These are phyloP conservation scores for Apium graveolens DNA, from an alignment of 129 eudicot genomes.

Conservation along the genomic window DNA sequence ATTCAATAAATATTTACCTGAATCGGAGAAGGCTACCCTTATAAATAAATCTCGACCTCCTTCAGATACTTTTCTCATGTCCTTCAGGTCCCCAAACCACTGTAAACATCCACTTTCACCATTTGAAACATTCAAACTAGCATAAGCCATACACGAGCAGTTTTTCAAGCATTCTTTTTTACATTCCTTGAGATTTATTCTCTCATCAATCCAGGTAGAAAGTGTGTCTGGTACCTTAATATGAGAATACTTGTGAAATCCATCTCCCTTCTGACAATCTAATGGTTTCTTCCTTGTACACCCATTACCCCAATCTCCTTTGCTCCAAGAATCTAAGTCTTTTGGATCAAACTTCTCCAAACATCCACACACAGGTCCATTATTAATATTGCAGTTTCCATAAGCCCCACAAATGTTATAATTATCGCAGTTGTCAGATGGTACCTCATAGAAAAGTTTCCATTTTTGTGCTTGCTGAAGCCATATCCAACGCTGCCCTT, in stretches of 20 bases:
- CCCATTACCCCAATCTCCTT: conserved; percentile 10
- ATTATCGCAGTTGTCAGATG: conserved; percentile 18
- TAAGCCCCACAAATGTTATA: conserved; percentile 30
- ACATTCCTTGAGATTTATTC: conserved; percentile 24
- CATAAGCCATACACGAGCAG: conserved; percentile 17
- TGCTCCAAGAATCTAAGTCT: conserved; percentile 16
- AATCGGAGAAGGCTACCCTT: conserved; percentile 16
- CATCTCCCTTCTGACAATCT: conserved; percentile 18
- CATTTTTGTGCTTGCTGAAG: neutral
- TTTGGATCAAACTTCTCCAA: conserved; percentile 36
- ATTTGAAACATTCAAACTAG: neutral
- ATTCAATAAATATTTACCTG: conserved; percentile 14
- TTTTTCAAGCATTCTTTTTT: conserved; percentile 24
- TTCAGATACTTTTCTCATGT: neutral
- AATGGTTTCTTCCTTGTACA: conserved; percentile 14
- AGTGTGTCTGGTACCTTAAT: conserved; percentile 43
- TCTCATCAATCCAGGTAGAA: conserved; percentile 20
- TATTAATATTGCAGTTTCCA: conserved; percentile 30
- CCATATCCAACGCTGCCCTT: conserved; percentile 19
- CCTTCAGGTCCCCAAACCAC: conserved; percentile 9
- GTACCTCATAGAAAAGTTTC: neutral
- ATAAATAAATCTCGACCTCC: conserved; percentile 8
- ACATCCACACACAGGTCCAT: conserved; percentile 33
- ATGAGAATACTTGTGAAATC: conserved; percentile 22
- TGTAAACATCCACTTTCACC: conserved; percentile 9